These are phyloP conservation scores for Hura crepitans DNA, from an alignment of 441 rosid species.

Conservation along the genomic window DNA sequence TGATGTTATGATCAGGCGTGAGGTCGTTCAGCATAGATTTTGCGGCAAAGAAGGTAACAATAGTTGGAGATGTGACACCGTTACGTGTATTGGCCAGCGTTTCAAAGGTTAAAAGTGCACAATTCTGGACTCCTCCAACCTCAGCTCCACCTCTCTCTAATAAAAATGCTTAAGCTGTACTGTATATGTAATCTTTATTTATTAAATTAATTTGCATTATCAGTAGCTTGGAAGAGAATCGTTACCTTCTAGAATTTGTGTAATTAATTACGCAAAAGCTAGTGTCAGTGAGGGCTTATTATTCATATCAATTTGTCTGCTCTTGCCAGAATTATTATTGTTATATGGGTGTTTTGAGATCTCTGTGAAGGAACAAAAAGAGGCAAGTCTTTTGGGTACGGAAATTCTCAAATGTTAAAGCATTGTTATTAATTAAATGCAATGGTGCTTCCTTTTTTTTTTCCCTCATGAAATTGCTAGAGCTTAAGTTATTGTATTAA, in stretches of 20 bases:
- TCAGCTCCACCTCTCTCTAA: constrained; percentile 17
- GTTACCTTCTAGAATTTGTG: not conserved
- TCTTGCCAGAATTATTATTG: not conserved
- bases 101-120: constrained; percentile 88
- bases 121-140: constrained; percentile 51
- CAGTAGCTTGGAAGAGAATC: not conserved
- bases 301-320: not conserved
- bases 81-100: constrained; percentile 63
- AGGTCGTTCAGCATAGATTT: constrained; percentile 74
- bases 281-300: not conserved
- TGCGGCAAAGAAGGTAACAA: constrained; percentile 74
- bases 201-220: not conserved
- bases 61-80: constrained; percentile 76
- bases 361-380: not conserved
- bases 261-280: not conserved
- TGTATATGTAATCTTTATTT: not conserved
- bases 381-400: not conserved
- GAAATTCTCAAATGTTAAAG: too few species aligned
- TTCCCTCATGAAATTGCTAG: too few species aligned
- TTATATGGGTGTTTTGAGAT: not conserved
- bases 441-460: too few species aligned
- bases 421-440: too few species aligned
- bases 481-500: too few species aligned
- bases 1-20: constrained; percentile 49
- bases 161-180: not conserved